Base-by-base conservation (phyloP, 2,329 filamentous ascomycete species). In the Aspergillus ruber region DNA sequence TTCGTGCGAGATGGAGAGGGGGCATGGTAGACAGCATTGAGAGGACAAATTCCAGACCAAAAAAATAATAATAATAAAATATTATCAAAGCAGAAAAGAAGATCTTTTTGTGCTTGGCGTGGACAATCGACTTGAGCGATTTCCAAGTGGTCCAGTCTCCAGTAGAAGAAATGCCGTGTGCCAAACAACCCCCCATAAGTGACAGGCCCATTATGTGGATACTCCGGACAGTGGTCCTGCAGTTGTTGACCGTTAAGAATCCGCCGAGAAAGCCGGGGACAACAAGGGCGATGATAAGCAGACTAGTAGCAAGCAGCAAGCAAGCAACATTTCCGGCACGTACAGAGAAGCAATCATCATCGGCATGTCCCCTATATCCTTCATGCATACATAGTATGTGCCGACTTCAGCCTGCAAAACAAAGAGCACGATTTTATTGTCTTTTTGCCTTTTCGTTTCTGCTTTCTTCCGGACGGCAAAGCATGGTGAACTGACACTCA, bases 1-100 rank as follows among this genome's bases (percentile, higher is more conserved):
- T 42, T 58, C 53, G 46, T 54, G 48, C 51, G 49, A 48, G 46
- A 51, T 50, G 51, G 53, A 54, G 53, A 17, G 40, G 23, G 20
- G 27, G 45, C 42, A 29, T 42, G 32, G 47, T 44, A 40, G 32
- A 18, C 39, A 39, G 45, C 29, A 44, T 25, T 29, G 21, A 42
- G 49, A 27, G 43, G 46, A 39, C 15, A 45, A 48, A 25, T 43
- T 46, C 17, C 35, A 41, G 13, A 8, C 42, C 20, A 3, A 40
- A 32, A 45, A 29, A 42, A 25, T 17, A n/a, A 46, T 18, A 23
- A 46, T n/a, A 8, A 33, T 20, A 46, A 33, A 21, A 10, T 39
- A 39, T 13, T 39, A 21, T 15, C 36, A 39, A 18, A 39, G 25
- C 25, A 29, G 12, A 17, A 18, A 8, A 38, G 51, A 41, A 47